Conservation (phyloP, 441 rosid genomes). For the Euphorbia corollata region DNA sequence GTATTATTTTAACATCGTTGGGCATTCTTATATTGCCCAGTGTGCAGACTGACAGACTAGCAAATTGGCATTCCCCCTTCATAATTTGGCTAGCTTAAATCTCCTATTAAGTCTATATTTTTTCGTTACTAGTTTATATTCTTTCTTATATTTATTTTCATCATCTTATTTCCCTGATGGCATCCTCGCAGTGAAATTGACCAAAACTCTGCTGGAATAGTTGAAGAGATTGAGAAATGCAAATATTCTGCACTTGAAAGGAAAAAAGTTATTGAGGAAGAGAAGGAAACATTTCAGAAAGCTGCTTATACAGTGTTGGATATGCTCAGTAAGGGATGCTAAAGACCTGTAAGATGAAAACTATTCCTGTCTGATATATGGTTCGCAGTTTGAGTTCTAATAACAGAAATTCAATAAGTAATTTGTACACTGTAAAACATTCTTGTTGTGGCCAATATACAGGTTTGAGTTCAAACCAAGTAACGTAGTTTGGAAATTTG, state of each 20-base stretch:
- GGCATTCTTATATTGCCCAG: not conserved
- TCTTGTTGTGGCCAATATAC: not conserved
- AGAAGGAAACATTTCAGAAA: constrained; percentile 66
- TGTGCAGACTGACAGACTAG: too few species aligned
- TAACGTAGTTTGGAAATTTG: not conserved
- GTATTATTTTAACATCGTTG: not conserved
- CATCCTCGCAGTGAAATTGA: constrained; percentile 60
- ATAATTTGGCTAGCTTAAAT: not conserved
- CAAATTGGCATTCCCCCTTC: not conserved
- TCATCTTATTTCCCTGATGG: constrained; percentile 6
- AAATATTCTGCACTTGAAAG: constrained; percentile 55
- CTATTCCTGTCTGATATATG: not conserved
- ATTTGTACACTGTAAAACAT: not conserved
- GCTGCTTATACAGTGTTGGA: constrained; percentile 70
- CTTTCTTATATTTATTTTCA: not conserved
- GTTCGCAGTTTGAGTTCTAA: not conserved
- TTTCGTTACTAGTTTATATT: not conserved
- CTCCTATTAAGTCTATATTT: not conserved
- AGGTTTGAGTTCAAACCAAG: not conserved
- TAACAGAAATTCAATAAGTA: not conserved
- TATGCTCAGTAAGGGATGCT: constrained; percentile 52
- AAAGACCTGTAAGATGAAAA: constrained; percentile 22
- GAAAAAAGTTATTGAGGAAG: constrained; percentile 60
- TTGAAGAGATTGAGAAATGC: constrained; percentile 71
- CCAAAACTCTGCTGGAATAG: constrained; percentile 52